phyloP scores from a whole-genome alignment of 2,329 filamentous ascomycete genomes.

The Diplodia intermedia region DNA sequence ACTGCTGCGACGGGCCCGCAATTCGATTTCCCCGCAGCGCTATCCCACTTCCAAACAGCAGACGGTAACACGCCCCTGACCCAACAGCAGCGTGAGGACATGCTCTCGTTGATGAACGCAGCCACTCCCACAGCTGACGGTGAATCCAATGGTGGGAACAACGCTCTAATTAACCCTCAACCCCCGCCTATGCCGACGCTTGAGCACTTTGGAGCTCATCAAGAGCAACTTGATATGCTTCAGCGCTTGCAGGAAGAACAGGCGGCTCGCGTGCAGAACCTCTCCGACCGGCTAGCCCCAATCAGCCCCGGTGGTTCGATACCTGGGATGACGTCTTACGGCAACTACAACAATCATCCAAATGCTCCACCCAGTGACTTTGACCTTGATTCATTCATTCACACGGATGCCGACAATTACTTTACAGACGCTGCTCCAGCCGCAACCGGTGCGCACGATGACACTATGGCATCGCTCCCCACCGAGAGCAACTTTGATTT shows the following conservation, averaged over 20 bases:
- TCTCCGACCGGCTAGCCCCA: conserved; percentile 77
- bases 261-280: conserved; percentile 74
- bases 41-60: conserved; percentile 57
- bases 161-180: conserved; percentile 63
- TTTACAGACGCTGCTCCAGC: conserved; percentile 49
- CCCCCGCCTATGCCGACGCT: conserved; percentile 64
- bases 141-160: conserved; percentile 52
- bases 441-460: conserved; percentile 10
- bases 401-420: conserved; percentile 55
- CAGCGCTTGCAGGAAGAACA: conserved; percentile 81
- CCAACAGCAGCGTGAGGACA: conserved; percentile 55
- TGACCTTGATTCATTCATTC: conserved; percentile 60
- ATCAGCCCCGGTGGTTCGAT: conserved; percentile 81
- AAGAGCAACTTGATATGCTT: conserved; percentile 78
- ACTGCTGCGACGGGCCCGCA: conserved; percentile 43
- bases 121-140: conserved; percentile 41
- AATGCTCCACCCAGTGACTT: conserved; percentile 36
- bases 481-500: conserved; percentile 35
- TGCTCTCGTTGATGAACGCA: conserved; percentile 56
- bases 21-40: conserved; percentile 55
- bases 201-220: conserved; percentile 70
- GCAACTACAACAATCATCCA: conserved; percentile 10
- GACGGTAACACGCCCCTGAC: conserved; percentile 56
- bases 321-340: conserved; percentile 28
- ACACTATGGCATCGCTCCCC: conserved; percentile 40